Conservation (phyloP, 108 stramenopile genomes). For the Nannochloropsis salina region DNA sequence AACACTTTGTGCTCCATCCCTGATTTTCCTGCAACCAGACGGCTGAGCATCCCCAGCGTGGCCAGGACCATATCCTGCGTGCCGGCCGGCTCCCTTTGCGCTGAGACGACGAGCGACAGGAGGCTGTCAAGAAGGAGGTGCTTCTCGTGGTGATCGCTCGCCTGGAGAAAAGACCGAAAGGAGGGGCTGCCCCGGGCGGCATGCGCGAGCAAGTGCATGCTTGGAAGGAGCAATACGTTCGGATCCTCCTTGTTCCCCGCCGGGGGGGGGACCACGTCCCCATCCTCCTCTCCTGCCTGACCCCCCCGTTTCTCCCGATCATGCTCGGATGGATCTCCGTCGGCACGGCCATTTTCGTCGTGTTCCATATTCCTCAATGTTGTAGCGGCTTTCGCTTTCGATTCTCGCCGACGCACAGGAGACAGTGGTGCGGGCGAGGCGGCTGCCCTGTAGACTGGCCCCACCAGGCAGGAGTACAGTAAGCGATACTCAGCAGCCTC, state of each 20-base stretch:
- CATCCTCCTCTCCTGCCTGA: background rate
- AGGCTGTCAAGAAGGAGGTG: background rate
- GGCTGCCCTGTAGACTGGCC: background rate
- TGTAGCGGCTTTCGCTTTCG: background rate
- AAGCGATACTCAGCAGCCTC: background rate
- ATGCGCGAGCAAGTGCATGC: background rate
- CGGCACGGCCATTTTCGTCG: background rate
- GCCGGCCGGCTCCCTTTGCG: background rate
- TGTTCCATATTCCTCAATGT: background rate
- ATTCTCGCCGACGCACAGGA: background rate
- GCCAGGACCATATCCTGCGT: background rate
- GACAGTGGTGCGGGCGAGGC: background rate
- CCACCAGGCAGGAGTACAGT: background rate
- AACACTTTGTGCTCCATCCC: background rate
- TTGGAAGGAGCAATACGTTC: background rate
- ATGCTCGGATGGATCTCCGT: background rate
- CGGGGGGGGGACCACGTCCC: background rate
- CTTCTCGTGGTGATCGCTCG: background rate
- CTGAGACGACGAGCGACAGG: slow-evolving; percentile 7
- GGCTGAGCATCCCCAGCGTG: background rate
- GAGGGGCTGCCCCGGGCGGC: background rate
- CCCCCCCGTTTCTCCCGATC: background rate
- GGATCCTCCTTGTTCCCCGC: background rate
- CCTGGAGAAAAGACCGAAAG: background rate
- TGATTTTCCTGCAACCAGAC: background rate